Percentiles rank a stretch among this genome's conserved stretches.
Evolutionary conservation across 352 stramenopile genomes (phyloP).

Genomic region (Phytophthora meadii): DNA sequence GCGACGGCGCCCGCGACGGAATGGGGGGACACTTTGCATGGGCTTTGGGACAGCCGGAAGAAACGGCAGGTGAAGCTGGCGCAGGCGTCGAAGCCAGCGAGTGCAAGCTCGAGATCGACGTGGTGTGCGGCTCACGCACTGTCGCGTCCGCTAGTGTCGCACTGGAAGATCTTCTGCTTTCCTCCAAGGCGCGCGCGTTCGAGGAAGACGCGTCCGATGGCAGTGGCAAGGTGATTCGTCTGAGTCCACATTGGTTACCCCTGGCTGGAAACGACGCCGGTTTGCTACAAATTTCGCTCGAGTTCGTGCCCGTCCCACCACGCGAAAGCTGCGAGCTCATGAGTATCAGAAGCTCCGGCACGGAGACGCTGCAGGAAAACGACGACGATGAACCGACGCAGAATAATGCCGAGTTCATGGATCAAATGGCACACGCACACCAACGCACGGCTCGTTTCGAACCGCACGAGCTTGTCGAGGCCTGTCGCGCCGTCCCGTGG

Average conservation of each 20-base stretch:
- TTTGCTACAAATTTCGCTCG: slow-evolving; percentile 58
- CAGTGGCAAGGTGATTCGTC: slow-evolving; percentile 18
- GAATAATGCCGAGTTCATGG: slow-evolving; percentile 15
- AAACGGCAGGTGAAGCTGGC: slow-evolving; percentile 1
- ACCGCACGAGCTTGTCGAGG: slow-evolving; percentile 26
- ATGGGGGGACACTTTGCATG: slow-evolving; percentile 53
- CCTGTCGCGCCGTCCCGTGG: slow-evolving; percentile 23
- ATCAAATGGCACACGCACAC: slow-evolving; percentile 13
- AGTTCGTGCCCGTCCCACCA: slow-evolving; percentile 45
- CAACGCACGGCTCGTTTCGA: slow-evolving; percentile 37
- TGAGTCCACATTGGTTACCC: slow-evolving; percentile 51
- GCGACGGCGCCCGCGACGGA: slow-evolving; percentile 33
- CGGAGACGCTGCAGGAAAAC: slow-evolving; percentile 22
- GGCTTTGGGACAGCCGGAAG: slow-evolving; percentile 37
- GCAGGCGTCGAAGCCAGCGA: slow-evolving; percentile 33
- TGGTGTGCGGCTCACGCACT: slow-evolving; percentile 60
- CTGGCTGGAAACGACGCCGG: slow-evolving; percentile 48
- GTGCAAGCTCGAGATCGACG: slow-evolving; percentile 56
- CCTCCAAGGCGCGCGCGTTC: slow-evolving; percentile 25
- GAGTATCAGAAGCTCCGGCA: slow-evolving; percentile 11
- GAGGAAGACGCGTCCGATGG: slow-evolving; percentile 26
- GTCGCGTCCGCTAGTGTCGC: slow-evolving; percentile 48
- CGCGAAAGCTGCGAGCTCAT: not conserved
- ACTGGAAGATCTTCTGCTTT: slow-evolving; percentile 41
- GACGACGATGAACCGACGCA: slow-evolving; percentile 16